Evolutionary conservation across 2,329 filamentous ascomycete species (phyloP).

Genomic region (Elsinoe batatas): DNA sequence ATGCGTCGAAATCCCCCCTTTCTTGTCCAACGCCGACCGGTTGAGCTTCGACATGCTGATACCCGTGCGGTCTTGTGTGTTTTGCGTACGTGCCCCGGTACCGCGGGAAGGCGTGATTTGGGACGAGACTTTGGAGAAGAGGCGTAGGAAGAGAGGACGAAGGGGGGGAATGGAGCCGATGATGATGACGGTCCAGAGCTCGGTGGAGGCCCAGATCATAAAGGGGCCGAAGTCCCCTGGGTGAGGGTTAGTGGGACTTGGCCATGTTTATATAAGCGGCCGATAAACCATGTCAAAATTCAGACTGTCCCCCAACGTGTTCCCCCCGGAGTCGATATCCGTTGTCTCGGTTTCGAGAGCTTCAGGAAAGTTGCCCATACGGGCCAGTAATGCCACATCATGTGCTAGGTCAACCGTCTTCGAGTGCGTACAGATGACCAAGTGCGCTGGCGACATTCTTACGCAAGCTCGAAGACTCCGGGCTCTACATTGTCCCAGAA

Average conservation of each 20-base stretch:
- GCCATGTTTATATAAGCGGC: neutral
- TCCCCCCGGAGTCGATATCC: neutral
- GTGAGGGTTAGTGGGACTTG: neutral
- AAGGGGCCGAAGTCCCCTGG: slow-evolving; percentile 5
- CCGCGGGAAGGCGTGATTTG: neutral
- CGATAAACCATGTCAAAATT: neutral
- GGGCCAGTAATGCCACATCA: too few relatives aligned
- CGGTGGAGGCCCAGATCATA: slow-evolving; percentile 9
- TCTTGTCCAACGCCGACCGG: slow-evolving; percentile 1
- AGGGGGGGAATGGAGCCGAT: slow-evolving; percentile 7
- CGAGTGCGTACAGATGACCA: too few relatives aligned
- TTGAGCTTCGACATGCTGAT: slow-evolving; percentile 6
- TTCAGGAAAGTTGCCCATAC: too few relatives aligned
- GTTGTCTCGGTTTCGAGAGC: neutral
- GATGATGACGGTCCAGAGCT: slow-evolving; percentile 8
- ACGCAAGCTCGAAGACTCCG: too few relatives aligned
- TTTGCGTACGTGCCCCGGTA: neutral
- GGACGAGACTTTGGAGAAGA: slow-evolving; percentile 8
- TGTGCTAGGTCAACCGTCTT: too few relatives aligned
- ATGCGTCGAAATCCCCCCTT: slow-evolving; percentile 3
- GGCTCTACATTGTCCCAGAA: too few relatives aligned
- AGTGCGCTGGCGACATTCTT: too few relatives aligned
- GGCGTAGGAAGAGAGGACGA: slow-evolving; percentile 3
- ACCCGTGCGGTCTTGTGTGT: neutral
- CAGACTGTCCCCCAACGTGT: neutral